Base-by-base conservation (phyloP, 768 basidiomycete species). In the Podaxis sp. region DNA sequence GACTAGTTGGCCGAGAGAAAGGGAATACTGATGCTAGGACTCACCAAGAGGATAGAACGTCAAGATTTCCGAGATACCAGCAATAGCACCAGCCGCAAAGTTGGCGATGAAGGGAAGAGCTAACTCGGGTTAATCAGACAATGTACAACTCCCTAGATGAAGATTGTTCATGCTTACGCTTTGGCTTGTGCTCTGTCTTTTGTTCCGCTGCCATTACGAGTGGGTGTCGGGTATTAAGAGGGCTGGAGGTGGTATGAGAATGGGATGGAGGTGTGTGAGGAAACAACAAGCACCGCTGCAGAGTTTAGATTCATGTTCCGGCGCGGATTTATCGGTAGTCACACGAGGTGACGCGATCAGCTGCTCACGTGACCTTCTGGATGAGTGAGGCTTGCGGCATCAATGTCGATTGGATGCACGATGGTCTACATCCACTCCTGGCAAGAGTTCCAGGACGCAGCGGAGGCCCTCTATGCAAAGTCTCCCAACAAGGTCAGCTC, bases 41-140 rank as follows among this genome's bases (percentile, higher is more conserved):
- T 69, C 70, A 94, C 92, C 94, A 65, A 96, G 87, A 62, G 94
- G 93, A 68, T 94, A 96, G 72, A 95, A 93, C 3, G 91, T 91
- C 63, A 91, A 75, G 65, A 91, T 90, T 71, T 90, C 88, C 3
- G 90, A 89, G 65, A 93, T 85, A 61, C 96, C 96, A 65, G 97
- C 97, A 68, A 98, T 95, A 4, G 96, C 97, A 51, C 97, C 97
- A 0, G 96, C 95, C 1, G 89, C 84, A 71, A 99, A 98, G 70
- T 93, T 97, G 65, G 94, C 91, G 60, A 84, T 70, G 76, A 94
- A 94, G 1, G 93, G 93, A 52, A 94, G 81, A 29, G 92, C 93
- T 94, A 63, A 49, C 4, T 49, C 51, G 58, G 15, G 63, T 57
- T 50, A 49, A 56, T 60, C 19, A 40, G 19, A 11, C 29, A 19